Evolutionary conservation across 2,329 filamentous ascomycete species (phyloP).

Genomic region (Fusarium cicatricum): DNA sequence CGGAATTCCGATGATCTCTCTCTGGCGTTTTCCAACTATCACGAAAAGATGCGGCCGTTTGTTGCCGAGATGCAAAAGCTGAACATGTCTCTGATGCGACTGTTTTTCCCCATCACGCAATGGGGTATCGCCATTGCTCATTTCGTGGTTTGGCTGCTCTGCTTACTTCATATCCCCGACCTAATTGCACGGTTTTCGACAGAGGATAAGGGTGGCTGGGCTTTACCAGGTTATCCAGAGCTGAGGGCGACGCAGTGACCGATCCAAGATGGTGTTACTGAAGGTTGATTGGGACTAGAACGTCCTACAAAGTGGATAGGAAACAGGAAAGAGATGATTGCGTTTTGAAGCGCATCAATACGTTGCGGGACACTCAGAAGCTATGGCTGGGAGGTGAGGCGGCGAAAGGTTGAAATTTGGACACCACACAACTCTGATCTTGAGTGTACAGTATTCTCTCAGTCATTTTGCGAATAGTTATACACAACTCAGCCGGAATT

Average conservation of each 20-base stretch:
- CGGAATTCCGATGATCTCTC: slow-evolving; percentile 8
- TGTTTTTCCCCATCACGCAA: slow-evolving; percentile 12
- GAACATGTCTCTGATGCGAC: slow-evolving; percentile 6
- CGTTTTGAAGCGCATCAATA: too few species aligned
- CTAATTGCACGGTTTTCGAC: slow-evolving; percentile 22
- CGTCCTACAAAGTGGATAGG: too few species aligned
- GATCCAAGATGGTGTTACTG: not conserved
- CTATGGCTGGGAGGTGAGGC: too few species aligned
- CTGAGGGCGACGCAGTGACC: not conserved
- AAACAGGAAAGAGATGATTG: too few species aligned
- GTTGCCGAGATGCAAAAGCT: slow-evolving; percentile 24
- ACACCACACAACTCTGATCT: too few species aligned
- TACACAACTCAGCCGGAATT: not conserved
- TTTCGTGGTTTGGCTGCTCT: slow-evolving; percentile 24
- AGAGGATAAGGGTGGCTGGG: slow-evolving; percentile 25
- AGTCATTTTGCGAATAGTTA: not conserved
- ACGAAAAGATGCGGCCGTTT: slow-evolving; percentile 14
- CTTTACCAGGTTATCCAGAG: slow-evolving; percentile 17
- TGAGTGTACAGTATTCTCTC: too few species aligned
- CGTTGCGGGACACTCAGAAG: too few species aligned
- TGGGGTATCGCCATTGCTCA: slow-evolving; percentile 18
- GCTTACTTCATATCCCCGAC: slow-evolving; percentile 12
- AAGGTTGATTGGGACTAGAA: too few species aligned
- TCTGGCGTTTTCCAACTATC: slow-evolving; percentile 24
- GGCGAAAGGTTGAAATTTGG: too few species aligned